These are phyloP conservation scores for Saprolegnia parasitica DNA, from an alignment of 352 stramenopile genomes.

Conservation along the genomic window DNA sequence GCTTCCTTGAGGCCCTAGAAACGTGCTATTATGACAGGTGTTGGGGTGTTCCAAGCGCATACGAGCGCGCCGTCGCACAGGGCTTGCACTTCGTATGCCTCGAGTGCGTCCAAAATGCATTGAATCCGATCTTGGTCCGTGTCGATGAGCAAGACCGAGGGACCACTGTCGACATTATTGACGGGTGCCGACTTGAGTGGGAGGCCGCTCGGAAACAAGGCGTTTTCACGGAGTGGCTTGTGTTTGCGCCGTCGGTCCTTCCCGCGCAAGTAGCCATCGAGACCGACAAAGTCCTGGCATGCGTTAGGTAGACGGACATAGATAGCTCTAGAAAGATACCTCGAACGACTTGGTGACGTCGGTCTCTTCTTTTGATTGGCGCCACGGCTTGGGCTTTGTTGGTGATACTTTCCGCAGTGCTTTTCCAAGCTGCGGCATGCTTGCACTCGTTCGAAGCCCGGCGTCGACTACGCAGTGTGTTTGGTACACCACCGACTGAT, in stretches of 20 bases:
- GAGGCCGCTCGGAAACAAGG: slow-evolving; percentile 3
- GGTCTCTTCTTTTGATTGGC: neutral
- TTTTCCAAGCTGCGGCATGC: neutral
- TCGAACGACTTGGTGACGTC: neutral
- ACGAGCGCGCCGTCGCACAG: slow-evolving; percentile 49
- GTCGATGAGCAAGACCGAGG: slow-evolving; percentile 11
- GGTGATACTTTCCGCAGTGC: neutral
- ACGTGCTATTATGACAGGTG: neutral
- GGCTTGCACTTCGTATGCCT: slow-evolving; percentile 43
- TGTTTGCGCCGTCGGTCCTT: slow-evolving; percentile 13
- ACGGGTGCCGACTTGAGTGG: neutral
- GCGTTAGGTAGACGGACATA: too few relatives aligned
- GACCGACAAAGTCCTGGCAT: slow-evolving; percentile 31
- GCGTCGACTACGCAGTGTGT: neutral
- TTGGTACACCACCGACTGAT: too few relatives aligned
- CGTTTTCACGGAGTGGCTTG: neutral
- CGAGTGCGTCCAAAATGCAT: neutral
- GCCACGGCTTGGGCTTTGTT: neutral
- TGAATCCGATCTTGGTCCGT: slow-evolving; percentile 12
- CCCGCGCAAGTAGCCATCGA: slow-evolving; percentile 16
- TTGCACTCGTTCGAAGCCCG: neutral
- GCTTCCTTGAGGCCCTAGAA: slow-evolving; percentile 44
- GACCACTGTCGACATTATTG: slow-evolving; percentile 43
- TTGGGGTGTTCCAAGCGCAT: neutral
- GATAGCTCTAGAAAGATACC: neutral